Percentiles rank a stretch among this genome's conserved stretches.
Evolutionary conservation across 1,139 yeast species (phyloP).

Genomic region (Hansenula lynferdii): DNA sequence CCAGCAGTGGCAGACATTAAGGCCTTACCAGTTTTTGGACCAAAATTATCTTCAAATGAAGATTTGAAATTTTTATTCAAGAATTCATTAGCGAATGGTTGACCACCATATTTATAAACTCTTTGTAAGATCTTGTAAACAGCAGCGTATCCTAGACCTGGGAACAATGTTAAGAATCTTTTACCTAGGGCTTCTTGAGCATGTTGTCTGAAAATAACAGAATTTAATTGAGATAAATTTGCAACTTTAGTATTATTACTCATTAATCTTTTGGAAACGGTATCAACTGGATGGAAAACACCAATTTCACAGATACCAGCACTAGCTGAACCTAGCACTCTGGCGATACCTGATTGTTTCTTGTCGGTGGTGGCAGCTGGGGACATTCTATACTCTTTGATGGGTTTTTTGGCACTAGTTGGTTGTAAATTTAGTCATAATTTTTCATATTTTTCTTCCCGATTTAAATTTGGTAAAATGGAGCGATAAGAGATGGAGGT

Average conservation of each 20-base stretch:
- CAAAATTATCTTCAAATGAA: conserved; percentile 70
- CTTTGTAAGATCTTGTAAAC: conserved; percentile 95
- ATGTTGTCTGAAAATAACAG: conserved; percentile 80
- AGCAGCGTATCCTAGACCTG: conserved; percentile 98
- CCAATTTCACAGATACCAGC: conserved; percentile 97
- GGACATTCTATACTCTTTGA: conserved; percentile 11
- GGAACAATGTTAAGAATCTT: conserved; percentile 82
- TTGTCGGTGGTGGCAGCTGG: conserved; percentile 42
- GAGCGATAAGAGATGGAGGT: too few species aligned
- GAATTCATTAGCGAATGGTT: conserved; percentile 96
- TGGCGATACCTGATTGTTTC: conserved; percentile 86
- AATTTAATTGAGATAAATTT: conserved; percentile 61
- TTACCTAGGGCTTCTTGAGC: conserved; percentile 67
- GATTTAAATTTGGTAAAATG: too few species aligned
- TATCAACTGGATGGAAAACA: conserved; percentile 98
- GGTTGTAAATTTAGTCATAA: background rate
- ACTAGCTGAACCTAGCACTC: conserved; percentile 93
- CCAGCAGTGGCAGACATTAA: conserved; percentile 97
- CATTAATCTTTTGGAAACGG: conserved; percentile 97
- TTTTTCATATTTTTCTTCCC: background rate
- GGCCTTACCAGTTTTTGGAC: conserved; percentile 95
- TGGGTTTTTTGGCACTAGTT: background rate
- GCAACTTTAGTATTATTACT: conserved; percentile 79
- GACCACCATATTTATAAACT: conserved; percentile 98
- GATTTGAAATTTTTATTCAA: conserved; percentile 70